These are phyloP conservation scores for Pestalotiopsis sp. DNA, from an alignment of 2,329 filamentous ascomycete species.

Conservation along the genomic window DNA sequence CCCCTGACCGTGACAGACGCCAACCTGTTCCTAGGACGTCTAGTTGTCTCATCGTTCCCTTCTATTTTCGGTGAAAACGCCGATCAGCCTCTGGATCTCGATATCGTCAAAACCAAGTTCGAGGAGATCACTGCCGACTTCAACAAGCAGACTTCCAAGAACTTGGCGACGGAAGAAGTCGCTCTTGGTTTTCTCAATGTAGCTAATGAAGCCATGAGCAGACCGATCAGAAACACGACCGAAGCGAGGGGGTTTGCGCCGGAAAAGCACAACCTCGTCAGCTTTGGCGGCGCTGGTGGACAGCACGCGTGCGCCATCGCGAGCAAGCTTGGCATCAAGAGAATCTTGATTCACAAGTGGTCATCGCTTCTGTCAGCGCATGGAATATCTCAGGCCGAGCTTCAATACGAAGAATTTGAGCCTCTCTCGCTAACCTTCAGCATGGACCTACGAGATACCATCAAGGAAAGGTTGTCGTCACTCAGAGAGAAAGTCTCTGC, in stretches of 20 bases:
- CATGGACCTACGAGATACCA: constrained; percentile 10
- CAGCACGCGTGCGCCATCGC: constrained; percentile 53
- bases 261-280: constrained; percentile 32
- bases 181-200: constrained; percentile 76
- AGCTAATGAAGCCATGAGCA: constrained; percentile 75
- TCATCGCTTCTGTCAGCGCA: constrained; percentile 37
- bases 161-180: constrained; percentile 36
- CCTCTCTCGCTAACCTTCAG: constrained; percentile 17
- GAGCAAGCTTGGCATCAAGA: constrained; percentile 39
- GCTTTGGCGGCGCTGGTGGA: constrained; percentile 72
- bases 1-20: constrained; percentile 76
- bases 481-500: constrained; percentile 39
- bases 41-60: constrained; percentile 66
- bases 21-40: constrained; percentile 67
- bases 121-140: constrained; percentile 42
- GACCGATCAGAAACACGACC: constrained; percentile 64
- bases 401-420: constrained; percentile 18
- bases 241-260: constrained; percentile 55
- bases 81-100: constrained; percentile 51
- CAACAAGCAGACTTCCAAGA: constrained; percentile 31
- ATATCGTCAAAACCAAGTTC: constrained; percentile 41
- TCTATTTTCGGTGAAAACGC: constrained; percentile 73
- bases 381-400: constrained; percentile 20
- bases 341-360: constrained; percentile 41
- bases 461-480: constrained; percentile 10